Conservation (phyloP, 768 basidiomycete species). For the Agrocybe pediades region DNA sequence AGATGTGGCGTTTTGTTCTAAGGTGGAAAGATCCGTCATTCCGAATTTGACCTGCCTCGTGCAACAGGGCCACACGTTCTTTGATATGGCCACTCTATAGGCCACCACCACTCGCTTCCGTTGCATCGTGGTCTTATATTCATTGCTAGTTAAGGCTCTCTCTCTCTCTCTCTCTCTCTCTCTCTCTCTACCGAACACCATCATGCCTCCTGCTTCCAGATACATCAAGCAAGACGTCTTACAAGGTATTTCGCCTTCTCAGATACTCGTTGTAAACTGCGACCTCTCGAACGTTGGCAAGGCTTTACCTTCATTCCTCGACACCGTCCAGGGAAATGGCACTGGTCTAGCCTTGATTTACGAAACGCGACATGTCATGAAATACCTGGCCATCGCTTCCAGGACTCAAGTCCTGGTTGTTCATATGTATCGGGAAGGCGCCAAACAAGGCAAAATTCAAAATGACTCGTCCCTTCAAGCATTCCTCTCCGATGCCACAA, state of each 20-base stretch:
- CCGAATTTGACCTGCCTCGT: too few relatives aligned
- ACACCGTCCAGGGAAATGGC: constrained; percentile 20
- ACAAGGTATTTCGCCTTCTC: constrained; percentile 13
- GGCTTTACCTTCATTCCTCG: constrained; percentile 26
- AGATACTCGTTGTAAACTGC: constrained; percentile 28
- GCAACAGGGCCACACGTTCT: neutral
- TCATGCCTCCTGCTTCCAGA: constrained; percentile 9
- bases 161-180: neutral
- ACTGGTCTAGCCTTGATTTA: constrained; percentile 49
- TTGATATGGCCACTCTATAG: neutral
- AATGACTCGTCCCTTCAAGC: constrained; percentile 25
- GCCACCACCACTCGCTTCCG: neutral
- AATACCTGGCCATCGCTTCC: constrained; percentile 41
- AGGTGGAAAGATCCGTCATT: too few relatives aligned
- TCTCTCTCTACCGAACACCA: neutral
- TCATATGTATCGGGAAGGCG: constrained; percentile 9
- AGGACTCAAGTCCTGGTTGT: constrained; percentile 35
- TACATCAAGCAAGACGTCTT: constrained; percentile 36
- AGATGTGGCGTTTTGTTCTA: too few relatives aligned
- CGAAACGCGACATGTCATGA: constrained; percentile 33
- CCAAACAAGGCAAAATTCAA: constrained; percentile 6
- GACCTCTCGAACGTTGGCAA: constrained; percentile 26
- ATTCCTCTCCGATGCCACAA: constrained; percentile 29
- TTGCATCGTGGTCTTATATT: neutral
- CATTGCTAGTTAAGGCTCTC: neutral